Percentiles rank a stretch among this genome's conserved stretches.
Evolutionary conservation across 345 rosid species (phyloP).

Genomic region (Eucalyptus sp.): DNA sequence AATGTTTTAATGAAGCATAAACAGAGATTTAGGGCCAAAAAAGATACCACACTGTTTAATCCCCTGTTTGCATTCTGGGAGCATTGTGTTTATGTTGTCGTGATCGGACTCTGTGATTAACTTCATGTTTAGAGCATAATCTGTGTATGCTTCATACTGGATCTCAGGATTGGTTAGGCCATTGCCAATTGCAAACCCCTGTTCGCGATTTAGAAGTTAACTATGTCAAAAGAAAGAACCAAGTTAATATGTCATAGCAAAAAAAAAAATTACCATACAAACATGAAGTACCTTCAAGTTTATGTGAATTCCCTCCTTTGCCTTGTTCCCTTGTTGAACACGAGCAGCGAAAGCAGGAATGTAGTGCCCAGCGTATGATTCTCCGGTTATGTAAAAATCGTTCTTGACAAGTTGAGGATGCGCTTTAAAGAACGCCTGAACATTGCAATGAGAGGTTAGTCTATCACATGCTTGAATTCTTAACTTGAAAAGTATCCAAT

Average conservation of each 20-base stretch:
- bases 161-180: conserved; percentile 67
- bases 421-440: conserved; percentile 50
- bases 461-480: not conserved
- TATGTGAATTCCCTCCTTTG: conserved; percentile 53
- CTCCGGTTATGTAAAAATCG: conserved; percentile 81
- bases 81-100: conserved; percentile 11
- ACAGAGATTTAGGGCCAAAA: not conserved
- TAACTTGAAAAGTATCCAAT: not conserved
- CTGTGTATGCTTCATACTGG: conserved; percentile 65
- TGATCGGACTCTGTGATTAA: conserved; percentile 36
- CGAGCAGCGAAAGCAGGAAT: conserved; percentile 72
- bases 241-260: not conserved
- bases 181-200: conserved; percentile 94
- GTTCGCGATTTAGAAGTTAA: not conserved
- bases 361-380: conserved; percentile 88
- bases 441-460: not conserved
- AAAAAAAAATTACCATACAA: not conserved
- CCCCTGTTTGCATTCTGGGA: conserved; percentile 30
- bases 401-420: conserved; percentile 51
- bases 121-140: conserved; percentile 53
- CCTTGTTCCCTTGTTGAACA: conserved; percentile 59
- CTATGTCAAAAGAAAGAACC: not conserved
- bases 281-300: conserved; percentile 53
- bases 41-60: conserved; percentile 38
- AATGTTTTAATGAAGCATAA: not conserved